Evolutionary conservation across 2,329 filamentous ascomycete species (phyloP), one percentile per base, ranked within the genome.

Genomic region (Cladorrhinum sp.): DNA sequence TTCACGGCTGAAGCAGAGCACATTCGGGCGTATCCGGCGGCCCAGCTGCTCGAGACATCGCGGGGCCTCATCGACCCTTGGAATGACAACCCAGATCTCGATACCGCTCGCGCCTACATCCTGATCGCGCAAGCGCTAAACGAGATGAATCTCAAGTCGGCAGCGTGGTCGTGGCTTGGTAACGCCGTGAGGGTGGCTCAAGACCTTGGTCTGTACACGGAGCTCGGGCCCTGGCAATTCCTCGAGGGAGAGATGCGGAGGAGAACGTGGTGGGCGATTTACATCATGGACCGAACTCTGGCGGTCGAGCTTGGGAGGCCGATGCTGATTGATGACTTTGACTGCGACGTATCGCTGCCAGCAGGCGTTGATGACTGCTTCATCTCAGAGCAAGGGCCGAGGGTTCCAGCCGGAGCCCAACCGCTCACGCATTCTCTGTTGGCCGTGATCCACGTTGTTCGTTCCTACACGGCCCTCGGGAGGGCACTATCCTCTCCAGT

Each of bases 221-320:
- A 96, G 68, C 84, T 85, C 1, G 88, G 88, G 0, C 82, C 87
- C 0, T 92, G 88, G 82, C 83, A 89, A 1, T 81, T 86, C 1
- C 79, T 96, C 14, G 92, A 96, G 69, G 85, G 85, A 10, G 94
- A 98, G 74, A 92, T 94, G 86, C 86, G 93, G 58, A 86, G 90
- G 63, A 83, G 93, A 59, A 85, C 95, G 2, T 99, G 94, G 94
- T 99, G 95, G 92, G 86, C 91, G 14, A 85, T 96, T 60, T 98
- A 98, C 75, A 86, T 92, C 50, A 86, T 93, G 77, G 95, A 99
- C 76, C 86, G 92, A 64, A 83, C 90, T 24, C 78, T 96, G 55
- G 87, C 92, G 0, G 79, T 96, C 12, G 93, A 96, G 71, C 81
- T 92, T 33, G 90, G 91, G 8, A 86, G 89, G 55, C 92, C 94